These are phyloP conservation scores for Pseudogymnoascus sp. DNA, from an alignment of 2,329 filamentous ascomycete species.

Conservation along the genomic window DNA sequence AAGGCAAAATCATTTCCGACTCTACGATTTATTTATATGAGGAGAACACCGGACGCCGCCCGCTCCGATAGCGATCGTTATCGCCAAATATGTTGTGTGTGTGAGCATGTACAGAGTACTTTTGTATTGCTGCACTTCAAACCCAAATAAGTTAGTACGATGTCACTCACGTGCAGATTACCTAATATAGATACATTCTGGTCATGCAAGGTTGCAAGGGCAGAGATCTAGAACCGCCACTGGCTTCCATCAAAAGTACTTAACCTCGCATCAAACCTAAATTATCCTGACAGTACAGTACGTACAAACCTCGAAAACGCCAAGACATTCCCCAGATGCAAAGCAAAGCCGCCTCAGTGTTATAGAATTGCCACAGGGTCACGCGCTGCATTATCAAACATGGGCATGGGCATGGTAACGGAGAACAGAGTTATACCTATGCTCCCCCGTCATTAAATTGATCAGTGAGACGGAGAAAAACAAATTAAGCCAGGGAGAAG, in stretches of 20 bases:
- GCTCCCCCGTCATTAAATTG: not conserved
- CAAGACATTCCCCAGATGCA: not conserved
- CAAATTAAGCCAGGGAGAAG: not conserved
- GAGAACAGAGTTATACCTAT: not conserved
- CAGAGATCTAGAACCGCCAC: constrained; percentile 8
- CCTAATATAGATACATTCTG: constrained; percentile 1
- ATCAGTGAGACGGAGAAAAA: not conserved
- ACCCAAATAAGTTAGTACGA: not conserved
- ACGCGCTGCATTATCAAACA: not conserved
- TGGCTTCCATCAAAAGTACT: constrained; percentile 5
- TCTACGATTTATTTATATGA: constrained; percentile 1
- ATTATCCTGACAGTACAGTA: not conserved
- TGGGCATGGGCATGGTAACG: not conserved
- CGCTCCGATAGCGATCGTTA: not conserved
- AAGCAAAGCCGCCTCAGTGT: not conserved
- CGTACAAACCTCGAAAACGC: not conserved
- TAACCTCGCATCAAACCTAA: constrained; percentile 8
- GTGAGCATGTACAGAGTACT: not conserved
- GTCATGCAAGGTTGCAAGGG: constrained; percentile 2
- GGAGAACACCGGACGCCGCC: not conserved
- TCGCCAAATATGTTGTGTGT: not conserved
- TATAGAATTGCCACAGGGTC: not conserved
- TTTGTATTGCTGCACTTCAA: not conserved
- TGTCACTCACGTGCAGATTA: constrained; percentile 6
- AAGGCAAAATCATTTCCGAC: not conserved